Evolutionary conservation across 805 yeast species (phyloP).

Genomic region (Clavispora fructus): DNA sequence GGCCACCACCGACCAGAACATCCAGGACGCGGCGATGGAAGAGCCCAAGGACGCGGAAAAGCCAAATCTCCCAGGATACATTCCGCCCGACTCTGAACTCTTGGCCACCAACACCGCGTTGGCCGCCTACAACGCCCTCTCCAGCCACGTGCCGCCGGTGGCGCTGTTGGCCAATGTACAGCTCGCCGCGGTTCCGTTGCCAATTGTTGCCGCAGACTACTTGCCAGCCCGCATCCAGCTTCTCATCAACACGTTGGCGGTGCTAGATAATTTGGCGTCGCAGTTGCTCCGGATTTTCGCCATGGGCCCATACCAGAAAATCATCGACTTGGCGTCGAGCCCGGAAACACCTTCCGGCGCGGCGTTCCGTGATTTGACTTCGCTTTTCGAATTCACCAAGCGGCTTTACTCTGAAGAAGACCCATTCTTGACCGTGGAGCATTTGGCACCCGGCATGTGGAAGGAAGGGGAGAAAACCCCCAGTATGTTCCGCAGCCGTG

Average conservation of each 20-base stretch:
- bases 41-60: not conserved
- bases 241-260: conserved; percentile 63
- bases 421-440: conserved; percentile 66
- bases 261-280: conserved; percentile 75
- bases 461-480: conserved; percentile 58
- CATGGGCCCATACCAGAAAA: conserved; percentile 69
- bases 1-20: conserved; percentile 20
- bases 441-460: conserved; percentile 70
- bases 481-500: conserved; percentile 51
- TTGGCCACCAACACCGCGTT: conserved; percentile 35
- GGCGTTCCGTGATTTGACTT: conserved; percentile 63
- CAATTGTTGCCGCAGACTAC: conserved; percentile 50
- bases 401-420: conserved; percentile 63
- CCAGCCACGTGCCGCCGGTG: conserved; percentile 33
- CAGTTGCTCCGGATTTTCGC: conserved; percentile 73
- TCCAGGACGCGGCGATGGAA: not conserved
- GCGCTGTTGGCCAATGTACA: conserved; percentile 41
- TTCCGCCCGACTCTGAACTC: conserved; percentile 40
- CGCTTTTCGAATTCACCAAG: conserved; percentile 73
- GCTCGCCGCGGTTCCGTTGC: conserved; percentile 55
- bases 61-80: conserved; percentile 4
- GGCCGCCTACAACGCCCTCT: conserved; percentile 38
- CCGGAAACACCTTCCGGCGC: conserved; percentile 62
- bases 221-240: conserved; percentile 60
- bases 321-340: conserved; percentile 62